These are phyloP conservation scores for Microascus cirrosus DNA, from an alignment of 2,329 filamentous ascomycete species.

Conservation along the genomic window DNA sequence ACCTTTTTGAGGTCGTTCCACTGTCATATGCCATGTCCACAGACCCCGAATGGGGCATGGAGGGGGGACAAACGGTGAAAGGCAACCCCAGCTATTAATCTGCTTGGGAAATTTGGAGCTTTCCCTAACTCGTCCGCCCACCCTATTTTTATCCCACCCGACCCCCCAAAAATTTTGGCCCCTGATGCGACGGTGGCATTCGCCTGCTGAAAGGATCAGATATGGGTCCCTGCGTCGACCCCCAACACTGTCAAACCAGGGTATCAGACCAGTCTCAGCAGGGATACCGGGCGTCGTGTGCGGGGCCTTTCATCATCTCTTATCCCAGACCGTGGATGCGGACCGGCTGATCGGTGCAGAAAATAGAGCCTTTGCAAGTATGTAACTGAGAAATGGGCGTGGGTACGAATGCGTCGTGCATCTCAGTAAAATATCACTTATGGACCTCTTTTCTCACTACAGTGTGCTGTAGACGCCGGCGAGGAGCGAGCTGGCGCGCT, in stretches of 20 bases:
- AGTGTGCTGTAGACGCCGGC: too few relatives aligned
- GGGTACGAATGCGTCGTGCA: too few relatives aligned
- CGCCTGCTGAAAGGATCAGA: neutral
- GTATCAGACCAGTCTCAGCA: neutral
- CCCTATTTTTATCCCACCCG: neutral
- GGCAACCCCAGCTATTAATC: neutral
- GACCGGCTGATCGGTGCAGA: too few relatives aligned
- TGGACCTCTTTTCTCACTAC: too few relatives aligned
- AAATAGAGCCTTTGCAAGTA: too few relatives aligned
- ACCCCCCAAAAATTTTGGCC: neutral
- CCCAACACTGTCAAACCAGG: neutral
- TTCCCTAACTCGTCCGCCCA: neutral
- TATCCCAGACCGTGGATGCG: too few relatives aligned
- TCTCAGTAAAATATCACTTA: too few relatives aligned
- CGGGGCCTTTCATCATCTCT: neutral
- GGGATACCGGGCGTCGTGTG: neutral
- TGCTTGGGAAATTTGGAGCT: neutral
- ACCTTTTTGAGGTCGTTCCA: neutral
- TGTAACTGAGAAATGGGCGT: too few relatives aligned
- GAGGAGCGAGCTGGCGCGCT: too few relatives aligned
- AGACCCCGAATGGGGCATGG: neutral
- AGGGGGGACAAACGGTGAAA: too few relatives aligned
- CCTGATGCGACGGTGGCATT: neutral
- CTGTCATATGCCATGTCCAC: neutral
- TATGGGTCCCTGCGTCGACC: neutral